phyloP scores from a whole-genome alignment of 106 monocot species.

The Dendrobium chrysotoxum region DNA sequence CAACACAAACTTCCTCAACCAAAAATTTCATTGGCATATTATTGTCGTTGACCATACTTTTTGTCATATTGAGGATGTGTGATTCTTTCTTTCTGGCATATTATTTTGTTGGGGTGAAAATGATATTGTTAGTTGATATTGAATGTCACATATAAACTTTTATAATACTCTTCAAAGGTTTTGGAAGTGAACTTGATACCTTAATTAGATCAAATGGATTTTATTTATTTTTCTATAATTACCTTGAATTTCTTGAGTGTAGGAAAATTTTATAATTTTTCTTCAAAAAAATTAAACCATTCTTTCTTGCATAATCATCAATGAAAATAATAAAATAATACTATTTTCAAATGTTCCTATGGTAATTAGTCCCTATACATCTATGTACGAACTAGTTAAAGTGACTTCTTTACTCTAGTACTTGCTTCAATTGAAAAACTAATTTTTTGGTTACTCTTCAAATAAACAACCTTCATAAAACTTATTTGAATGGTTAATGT shows the following conservation, averaged over 20 bases:
- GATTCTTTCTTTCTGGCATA: neutral
- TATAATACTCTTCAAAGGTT: neutral
- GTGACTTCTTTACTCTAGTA: neutral
- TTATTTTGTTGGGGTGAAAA: neutral
- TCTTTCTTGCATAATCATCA: no score
- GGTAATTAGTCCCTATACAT: neutral
- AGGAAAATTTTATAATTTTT: neutral
- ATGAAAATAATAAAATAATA: neutral
- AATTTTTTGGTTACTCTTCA: neutral
- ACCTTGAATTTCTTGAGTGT: neutral
- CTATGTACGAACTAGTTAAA: neutral
- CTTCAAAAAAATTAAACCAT: no score
- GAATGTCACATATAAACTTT: neutral
- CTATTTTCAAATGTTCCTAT: neutral
- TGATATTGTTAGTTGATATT: neutral
- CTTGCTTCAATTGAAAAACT: neutral
- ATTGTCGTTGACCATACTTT: neutral
- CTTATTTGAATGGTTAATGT: neutral
- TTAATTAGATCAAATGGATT: neutral
- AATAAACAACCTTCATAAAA: neutral
- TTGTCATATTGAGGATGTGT: slow-evolving; percentile 3
- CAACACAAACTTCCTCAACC: neutral
- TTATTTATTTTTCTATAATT: neutral
- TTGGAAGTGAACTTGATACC: neutral
- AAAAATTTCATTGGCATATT: neutral